Evolutionary conservation across 176 grass and related monocot genomes (phyloP).

Genomic region (Oryza officinalis): DNA sequence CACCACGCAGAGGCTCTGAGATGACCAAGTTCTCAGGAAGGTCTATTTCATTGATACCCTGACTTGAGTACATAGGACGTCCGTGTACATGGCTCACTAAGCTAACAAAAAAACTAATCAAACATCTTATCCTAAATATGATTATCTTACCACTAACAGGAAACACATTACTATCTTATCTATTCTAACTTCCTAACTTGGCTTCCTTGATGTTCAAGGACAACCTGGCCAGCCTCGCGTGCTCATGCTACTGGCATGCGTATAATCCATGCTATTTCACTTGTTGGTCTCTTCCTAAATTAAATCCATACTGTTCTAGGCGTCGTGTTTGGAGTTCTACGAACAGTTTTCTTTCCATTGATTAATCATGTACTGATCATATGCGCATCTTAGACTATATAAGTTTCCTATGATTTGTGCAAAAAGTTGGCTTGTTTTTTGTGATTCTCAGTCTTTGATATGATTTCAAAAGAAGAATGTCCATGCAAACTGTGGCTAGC

Average conservation of each 20-base stretch:
- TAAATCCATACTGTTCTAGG: not conserved
- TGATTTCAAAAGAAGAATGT: not conserved
- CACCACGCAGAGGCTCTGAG: not conserved
- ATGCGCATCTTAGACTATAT: conserved; percentile 4
- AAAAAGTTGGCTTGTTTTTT: not conserved
- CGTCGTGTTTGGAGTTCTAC: conserved; percentile 21
- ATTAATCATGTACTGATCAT: not conserved
- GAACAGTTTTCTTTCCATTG: not conserved
- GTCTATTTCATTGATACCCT: not conserved
- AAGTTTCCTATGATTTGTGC: conserved; percentile 14
- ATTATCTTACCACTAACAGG: no score
- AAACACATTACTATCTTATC: not conserved
- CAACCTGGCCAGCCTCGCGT: no score
- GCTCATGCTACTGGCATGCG: not conserved
- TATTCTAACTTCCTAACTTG: not conserved
- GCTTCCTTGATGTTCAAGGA: not conserved
- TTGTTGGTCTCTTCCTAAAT: no score
- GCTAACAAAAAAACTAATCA: not conserved
- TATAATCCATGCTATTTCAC: no score
- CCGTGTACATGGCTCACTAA: not conserved
- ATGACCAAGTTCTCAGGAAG: not conserved
- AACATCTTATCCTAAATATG: not conserved
- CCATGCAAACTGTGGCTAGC: not conserved
- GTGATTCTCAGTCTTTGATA: not conserved
- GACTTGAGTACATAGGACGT: not conserved